Evolutionary conservation across 441 rosid species (phyloP).

Genomic region (Adansonia gregorii): DNA sequence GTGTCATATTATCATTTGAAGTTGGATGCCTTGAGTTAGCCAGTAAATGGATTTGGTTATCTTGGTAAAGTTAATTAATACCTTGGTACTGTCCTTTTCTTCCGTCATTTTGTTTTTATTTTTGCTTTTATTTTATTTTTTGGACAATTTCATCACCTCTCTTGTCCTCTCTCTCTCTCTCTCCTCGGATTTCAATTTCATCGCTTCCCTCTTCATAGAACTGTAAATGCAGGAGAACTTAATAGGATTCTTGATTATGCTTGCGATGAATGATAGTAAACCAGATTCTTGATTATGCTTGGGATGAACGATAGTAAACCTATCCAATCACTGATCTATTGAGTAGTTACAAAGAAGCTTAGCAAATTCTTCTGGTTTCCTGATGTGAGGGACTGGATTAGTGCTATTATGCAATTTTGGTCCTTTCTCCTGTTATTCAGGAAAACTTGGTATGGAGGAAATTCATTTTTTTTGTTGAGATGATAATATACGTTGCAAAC

Average conservation of each 20-base stretch:
- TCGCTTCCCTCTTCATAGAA: neutral
- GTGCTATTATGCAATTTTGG: slow-evolving; percentile 11
- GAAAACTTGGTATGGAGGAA: neutral
- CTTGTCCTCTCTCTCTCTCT: neutral
- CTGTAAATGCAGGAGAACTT: neutral
- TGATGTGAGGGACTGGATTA: neutral
- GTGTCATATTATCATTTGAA: slow-evolving; percentile 7
- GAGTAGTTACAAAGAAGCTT: neutral
- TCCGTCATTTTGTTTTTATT: neutral
- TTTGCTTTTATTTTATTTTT: neutral
- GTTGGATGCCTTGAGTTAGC: neutral
- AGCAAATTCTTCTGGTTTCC: neutral
- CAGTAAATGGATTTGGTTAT: neutral
- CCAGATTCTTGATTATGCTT: neutral
- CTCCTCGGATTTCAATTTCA: neutral
- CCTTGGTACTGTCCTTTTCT: neutral
- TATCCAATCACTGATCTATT: neutral
- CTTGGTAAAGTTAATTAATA: neutral
- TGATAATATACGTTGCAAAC: neutral
- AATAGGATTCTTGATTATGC: neutral
- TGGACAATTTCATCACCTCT: neutral
- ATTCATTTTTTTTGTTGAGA: neutral
- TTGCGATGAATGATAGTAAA: neutral
- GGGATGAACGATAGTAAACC: neutral
- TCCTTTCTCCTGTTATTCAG: slow-evolving; percentile 1